These are phyloP conservation scores for Microcyclospora pomicola DNA, from an alignment of 2,329 filamentous ascomycete genomes.

Conservation along the genomic window DNA sequence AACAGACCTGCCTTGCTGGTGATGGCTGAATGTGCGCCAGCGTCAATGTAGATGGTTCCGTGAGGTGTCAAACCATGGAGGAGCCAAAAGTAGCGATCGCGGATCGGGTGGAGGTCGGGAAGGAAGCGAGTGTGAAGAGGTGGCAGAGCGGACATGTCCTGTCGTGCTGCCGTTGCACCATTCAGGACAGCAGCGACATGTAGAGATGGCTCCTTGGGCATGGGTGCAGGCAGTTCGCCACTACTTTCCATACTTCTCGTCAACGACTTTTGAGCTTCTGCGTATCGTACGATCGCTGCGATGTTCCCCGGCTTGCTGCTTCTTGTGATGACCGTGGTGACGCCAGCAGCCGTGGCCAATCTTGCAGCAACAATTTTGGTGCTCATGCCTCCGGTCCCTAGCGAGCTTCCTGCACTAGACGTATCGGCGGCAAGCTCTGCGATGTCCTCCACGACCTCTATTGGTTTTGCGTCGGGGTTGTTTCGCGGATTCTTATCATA, in stretches of 20 bases:
- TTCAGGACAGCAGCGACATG: slow-evolving; percentile 16
- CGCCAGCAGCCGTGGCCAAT: slow-evolving; percentile 82
- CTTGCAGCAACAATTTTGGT: slow-evolving; percentile 93
- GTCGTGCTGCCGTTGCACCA: slow-evolving; percentile 13
- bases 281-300: slow-evolving; percentile 67
- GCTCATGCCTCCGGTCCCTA: slow-evolving; percentile 93
- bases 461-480: slow-evolving; percentile 72
- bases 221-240: slow-evolving; percentile 9
- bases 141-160: slow-evolving; percentile 20
- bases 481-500: slow-evolving; percentile 91
- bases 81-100: slow-evolving; percentile 94
- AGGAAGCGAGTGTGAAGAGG: slow-evolving; percentile 88
- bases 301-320: slow-evolving; percentile 93
- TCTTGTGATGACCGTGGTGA: slow-evolving; percentile 88
- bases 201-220: slow-evolving; percentile 4
- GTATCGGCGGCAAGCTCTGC: slow-evolving; percentile 71
- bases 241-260: slow-evolving; percentile 14
- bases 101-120: slow-evolving; percentile 68
- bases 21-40: slow-evolving; percentile 71
- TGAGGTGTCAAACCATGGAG: slow-evolving; percentile 82
- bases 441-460: slow-evolving; percentile 88
- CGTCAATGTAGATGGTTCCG: slow-evolving; percentile 83
- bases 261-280: slow-evolving; percentile 46
- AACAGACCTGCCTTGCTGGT: slow-evolving; percentile 74
- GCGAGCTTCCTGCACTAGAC: slow-evolving; percentile 70